Evolutionary conservation across 2,329 filamentous ascomycete species (phyloP).

Genomic region (Aspergillus niger): DNA sequence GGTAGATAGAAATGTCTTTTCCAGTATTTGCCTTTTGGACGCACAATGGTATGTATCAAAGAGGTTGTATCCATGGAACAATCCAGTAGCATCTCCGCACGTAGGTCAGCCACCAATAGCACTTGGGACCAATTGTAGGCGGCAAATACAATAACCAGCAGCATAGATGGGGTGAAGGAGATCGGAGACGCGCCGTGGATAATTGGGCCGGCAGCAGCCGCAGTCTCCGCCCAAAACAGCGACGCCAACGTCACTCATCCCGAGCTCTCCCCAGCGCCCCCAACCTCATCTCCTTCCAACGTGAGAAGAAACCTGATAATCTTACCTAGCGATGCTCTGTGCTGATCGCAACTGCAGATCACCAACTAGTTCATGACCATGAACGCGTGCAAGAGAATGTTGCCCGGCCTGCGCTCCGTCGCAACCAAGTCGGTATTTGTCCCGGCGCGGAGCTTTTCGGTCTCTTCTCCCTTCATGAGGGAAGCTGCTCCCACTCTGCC

Average conservation of each 20-base stretch:
- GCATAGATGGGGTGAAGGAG: neutral
- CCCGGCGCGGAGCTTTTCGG: conserved; percentile 37
- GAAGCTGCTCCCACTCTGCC: conserved; percentile 49
- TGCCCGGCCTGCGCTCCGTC: conserved; percentile 22
- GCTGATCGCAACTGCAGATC: conserved; percentile 4
- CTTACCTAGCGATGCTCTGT: conserved; percentile 4
- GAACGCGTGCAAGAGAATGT: conserved; percentile 18
- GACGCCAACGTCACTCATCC: conserved; percentile 20
- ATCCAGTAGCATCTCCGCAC: neutral
- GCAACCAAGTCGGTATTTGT: conserved; percentile 23
- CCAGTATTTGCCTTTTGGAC: neutral
- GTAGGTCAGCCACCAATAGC: neutral
- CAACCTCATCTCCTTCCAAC: conserved; percentile 1
- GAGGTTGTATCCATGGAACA: neutral
- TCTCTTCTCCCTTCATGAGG: conserved; percentile 41
- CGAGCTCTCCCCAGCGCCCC: conserved; percentile 13
- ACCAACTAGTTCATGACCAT: conserved; percentile 9
- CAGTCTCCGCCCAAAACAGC: conserved; percentile 15
- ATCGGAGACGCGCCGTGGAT: neutral
- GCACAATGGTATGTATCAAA: neutral
- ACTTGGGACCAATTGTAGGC: neutral
- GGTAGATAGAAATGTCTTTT: neutral
- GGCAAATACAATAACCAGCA: conserved; percentile 13
- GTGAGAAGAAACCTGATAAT: conserved; percentile 1
- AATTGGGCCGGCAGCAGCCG: conserved; percentile 24